Evolutionary conservation across 345 rosid species (phyloP).

Genomic region (Eucalyptus regnans): DNA sequence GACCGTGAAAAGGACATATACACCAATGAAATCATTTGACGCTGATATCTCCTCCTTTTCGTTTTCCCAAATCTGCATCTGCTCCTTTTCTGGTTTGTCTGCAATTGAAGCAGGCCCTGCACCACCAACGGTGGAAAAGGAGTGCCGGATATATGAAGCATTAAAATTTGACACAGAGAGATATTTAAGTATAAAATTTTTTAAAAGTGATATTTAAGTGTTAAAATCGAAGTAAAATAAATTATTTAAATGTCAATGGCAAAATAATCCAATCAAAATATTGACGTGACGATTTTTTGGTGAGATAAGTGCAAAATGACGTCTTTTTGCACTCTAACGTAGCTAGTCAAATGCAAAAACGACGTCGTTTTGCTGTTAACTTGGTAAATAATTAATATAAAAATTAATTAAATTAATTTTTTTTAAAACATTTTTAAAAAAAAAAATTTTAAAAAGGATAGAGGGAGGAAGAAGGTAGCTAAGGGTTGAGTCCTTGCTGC

Average conservation of each 20-base stretch:
- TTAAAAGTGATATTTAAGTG: fast-evolving
- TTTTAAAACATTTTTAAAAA: no score
- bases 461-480: fast-evolving
- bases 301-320: fast-evolving
- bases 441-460: no score
- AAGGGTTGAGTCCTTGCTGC: fast-evolving
- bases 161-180: fast-evolving
- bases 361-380: fast-evolving
- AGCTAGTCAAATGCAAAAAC: no score
- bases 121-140: conserved; percentile 54
- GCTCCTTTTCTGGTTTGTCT: background rate
- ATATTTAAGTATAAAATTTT: no score
- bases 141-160: no score
- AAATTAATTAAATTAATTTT: no score
- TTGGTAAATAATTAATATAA: no score
- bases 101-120: conserved; percentile 50
- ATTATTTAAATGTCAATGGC: fast-evolving
- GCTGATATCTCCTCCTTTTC: background rate
- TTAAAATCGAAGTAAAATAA: fast-evolving
- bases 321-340: fast-evolving
- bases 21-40: background rate
- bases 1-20: background rate
- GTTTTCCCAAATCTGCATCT: background rate
- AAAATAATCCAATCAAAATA: fast-evolving
- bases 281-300: fast-evolving